Conservation (phyloP, 768 basidiomycete species). For the Amanita pallidorosea region DNA sequence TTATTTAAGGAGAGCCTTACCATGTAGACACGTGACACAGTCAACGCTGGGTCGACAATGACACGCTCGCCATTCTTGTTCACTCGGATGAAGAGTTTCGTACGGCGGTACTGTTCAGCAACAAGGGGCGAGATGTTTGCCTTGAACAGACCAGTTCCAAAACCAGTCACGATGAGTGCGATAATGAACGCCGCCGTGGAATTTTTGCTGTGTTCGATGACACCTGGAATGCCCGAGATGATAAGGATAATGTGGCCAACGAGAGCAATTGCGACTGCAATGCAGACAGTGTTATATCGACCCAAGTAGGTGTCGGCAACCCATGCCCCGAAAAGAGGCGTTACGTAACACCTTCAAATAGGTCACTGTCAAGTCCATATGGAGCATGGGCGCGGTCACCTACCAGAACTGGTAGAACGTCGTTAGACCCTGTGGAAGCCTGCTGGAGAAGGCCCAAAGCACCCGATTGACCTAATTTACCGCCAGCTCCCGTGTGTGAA, state of each 20-base stretch:
- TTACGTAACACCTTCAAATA: conserved; percentile 44
- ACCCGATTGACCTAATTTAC: conserved; percentile 45
- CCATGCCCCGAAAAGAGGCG: conserved; percentile 60
- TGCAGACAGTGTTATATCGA: conserved; percentile 63
- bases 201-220: conserved; percentile 39
- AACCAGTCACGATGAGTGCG: conserved; percentile 52
- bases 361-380: background rate
- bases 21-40: conserved; percentile 67
- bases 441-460: conserved; percentile 60
- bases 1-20: conserved; percentile 20
- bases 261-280: conserved; percentile 47
- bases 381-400: conserved; percentile 7
- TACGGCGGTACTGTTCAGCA: conserved; percentile 63
- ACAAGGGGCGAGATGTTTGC: conserved; percentile 69
- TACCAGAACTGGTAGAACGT: conserved; percentile 69
- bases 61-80: conserved; percentile 54
- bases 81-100: conserved; percentile 38
- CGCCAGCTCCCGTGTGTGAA: conserved; percentile 56
- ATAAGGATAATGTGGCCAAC: conserved; percentile 59
- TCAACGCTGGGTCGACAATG: conserved; percentile 63
- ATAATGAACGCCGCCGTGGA: conserved; percentile 43
- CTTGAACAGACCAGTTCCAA: conserved; percentile 61
- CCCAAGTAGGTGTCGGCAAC: conserved; percentile 66
- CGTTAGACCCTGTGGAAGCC: conserved; percentile 58
- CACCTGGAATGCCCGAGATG: conserved; percentile 52